phyloP scores from a whole-genome alignment of 495 filamentous ascomycete species.

The Talaromyces nanjingensis region DNA sequence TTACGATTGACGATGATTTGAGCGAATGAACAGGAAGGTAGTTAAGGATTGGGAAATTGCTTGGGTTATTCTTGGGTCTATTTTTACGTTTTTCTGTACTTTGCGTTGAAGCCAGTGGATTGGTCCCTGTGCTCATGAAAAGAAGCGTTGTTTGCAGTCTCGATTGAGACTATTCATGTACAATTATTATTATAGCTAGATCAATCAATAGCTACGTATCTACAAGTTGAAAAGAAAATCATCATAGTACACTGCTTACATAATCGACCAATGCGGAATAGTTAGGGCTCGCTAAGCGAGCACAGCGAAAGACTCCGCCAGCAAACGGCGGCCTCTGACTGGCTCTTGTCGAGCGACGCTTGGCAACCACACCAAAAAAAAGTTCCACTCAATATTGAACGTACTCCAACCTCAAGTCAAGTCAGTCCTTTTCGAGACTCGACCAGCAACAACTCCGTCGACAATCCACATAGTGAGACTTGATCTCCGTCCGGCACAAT shows the following conservation, averaged over 20 bases:
- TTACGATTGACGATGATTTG: background rate
- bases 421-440: conserved; percentile 32
- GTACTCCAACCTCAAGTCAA: conserved; percentile 5
- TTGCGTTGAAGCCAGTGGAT: background rate
- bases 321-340: conserved; percentile 3
- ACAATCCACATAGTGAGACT: conserved; percentile 41
- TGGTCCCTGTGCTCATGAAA: background rate
- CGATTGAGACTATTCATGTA: background rate
- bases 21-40: background rate
- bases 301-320: conserved; percentile 14
- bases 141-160: background rate
- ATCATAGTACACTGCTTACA: background rate
- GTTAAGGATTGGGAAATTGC: background rate
- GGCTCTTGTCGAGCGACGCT: conserved; percentile 23
- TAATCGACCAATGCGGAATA: background rate
- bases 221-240: too few species aligned
- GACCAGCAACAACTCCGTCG: conserved; percentile 42
- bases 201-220: background rate
- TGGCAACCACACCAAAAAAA: conserved; percentile 43
- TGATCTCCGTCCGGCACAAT: conserved; percentile 62
- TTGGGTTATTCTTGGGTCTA: background rate
- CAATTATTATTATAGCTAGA: background rate
- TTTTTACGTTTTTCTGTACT: background rate
- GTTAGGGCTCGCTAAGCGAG: conserved; percentile 46
- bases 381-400: conserved; percentile 28